phyloP scores from a whole-genome alignment of 2,329 filamentous ascomycete genomes.

The Amphichorda felina region DNA sequence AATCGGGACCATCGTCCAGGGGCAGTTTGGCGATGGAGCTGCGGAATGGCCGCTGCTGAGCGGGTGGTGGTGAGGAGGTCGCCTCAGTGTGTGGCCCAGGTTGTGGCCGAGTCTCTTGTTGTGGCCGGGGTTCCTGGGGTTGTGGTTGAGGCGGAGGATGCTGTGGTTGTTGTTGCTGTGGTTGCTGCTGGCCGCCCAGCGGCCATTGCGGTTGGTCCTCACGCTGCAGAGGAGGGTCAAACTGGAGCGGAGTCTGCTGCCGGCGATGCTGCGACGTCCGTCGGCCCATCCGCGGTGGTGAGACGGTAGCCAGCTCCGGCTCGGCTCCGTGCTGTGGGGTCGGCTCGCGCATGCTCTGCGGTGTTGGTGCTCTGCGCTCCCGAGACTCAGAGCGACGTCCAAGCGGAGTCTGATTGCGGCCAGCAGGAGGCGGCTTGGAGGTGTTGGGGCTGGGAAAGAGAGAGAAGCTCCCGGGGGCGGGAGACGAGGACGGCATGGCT shows the following conservation, averaged over 20 bases:
- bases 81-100: neutral
- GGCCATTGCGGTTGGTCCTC: constrained; percentile 1
- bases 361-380: constrained; percentile 22
- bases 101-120: neutral
- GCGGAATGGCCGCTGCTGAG: constrained; percentile 9
- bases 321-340: constrained; percentile 11
- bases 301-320: constrained; percentile 8
- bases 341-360: constrained; percentile 16
- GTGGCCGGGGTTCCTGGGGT: neutral
- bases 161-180: constrained; percentile 9
- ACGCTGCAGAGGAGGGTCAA: neutral
- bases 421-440: constrained; percentile 15
- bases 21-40: constrained; percentile 47
- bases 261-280: constrained; percentile 6
- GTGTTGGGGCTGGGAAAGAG: constrained; percentile 41
- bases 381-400: constrained; percentile 23
- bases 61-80: neutral
- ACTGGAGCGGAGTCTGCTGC: constrained; percentile 3
- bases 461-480: constrained; percentile 36
- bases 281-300: constrained; percentile 12
- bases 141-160: too few species aligned
- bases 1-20: constrained; percentile 17
- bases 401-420: constrained; percentile 27
- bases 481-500: constrained; percentile 13
- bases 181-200: constrained; percentile 5